Conservation (phyloP, 768 basidiomycete species). For the Stropharia rugosoannulata region DNA sequence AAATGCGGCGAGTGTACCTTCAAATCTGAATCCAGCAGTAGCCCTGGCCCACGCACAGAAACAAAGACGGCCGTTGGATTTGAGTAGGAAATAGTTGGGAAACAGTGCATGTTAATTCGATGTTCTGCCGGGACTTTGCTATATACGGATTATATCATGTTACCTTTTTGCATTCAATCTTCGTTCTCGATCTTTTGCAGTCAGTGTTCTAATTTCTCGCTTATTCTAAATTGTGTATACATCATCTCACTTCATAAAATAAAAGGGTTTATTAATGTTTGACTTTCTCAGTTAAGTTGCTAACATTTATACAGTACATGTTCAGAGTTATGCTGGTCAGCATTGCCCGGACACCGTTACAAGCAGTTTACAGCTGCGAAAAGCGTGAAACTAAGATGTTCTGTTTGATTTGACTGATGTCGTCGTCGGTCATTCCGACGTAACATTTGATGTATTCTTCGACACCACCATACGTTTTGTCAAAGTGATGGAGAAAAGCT, state of each 20-base stretch:
- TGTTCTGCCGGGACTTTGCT: background rate
- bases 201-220: background rate
- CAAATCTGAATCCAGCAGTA: conserved; percentile 25
- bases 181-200: background rate
- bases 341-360: background rate
- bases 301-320: too few species aligned
- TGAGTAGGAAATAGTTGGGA: conserved; percentile 29
- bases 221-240: background rate
- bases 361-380: conserved; percentile 8
- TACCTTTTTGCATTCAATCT: background rate
- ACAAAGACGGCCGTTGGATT: conserved; percentile 29
- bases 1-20: conserved; percentile 13
- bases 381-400: conserved; percentile 47
- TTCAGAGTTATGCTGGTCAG: too few species aligned
- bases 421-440: conserved; percentile 60
- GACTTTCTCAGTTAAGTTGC: too few species aligned
- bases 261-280: too few species aligned
- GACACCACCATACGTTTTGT: conserved; percentile 66
- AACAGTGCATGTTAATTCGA: conserved; percentile 11
- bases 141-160: background rate
- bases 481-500: conserved; percentile 62
- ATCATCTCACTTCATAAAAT: background rate
- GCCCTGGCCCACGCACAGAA: conserved; percentile 35
- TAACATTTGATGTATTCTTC: conserved; percentile 60
- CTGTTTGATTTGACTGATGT: conserved; percentile 55